Base-by-base conservation (phyloP, 768 basidiomycete species). In the Boletus huronensis region DNA sequence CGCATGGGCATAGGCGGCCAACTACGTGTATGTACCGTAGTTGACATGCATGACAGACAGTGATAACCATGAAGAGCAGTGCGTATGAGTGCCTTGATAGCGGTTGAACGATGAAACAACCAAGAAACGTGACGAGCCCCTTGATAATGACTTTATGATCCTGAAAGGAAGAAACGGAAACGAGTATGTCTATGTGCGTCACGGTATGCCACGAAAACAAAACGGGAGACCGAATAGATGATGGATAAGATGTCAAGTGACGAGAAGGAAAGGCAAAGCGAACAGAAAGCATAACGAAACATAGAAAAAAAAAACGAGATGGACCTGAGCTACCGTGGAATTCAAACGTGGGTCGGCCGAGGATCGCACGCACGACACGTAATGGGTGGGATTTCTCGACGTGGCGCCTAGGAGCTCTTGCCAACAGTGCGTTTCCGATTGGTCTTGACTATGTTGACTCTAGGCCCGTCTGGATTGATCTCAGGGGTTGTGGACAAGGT, bases 351-450 rank as follows among this genome's bases (percentile, higher is more conserved):
- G 14, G 19, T 11, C 11, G 38, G n/a, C 48, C 57, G 46, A 63
- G 35, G 38, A 28, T 61, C 54, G 19, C 61, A 62, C 43, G 35
- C 4, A 52, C 2, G 52, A 38, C 3, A 54, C 48, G 58, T 53
- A 61, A 52, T 2, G 11, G 8, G 36, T 28, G 42, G 14, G 29
- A 50, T 26, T 26, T 50, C 36, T 50, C 23, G 26, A 53, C 45
- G 48, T 46, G 47, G 35, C 47, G 13, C n/a, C 59, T 61, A 69
- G 9, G 68, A 49, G 25, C 43, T 45, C 57, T 72, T 70, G 40
- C 68, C 66, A 0, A 54, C 41, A 26, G 68, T 62, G 8, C 68
- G 68, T 57, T 72, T 70, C 53, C 68, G 66, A 35, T 31, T 61
- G 8, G 60, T 6, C 50, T 71, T 69, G 53, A 51, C 44, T 3